Evolutionary conservation across 305 asterid species (phyloP), one percentile per base, ranked within the genome.

Genomic region (Fraxinus sp.): DNA sequence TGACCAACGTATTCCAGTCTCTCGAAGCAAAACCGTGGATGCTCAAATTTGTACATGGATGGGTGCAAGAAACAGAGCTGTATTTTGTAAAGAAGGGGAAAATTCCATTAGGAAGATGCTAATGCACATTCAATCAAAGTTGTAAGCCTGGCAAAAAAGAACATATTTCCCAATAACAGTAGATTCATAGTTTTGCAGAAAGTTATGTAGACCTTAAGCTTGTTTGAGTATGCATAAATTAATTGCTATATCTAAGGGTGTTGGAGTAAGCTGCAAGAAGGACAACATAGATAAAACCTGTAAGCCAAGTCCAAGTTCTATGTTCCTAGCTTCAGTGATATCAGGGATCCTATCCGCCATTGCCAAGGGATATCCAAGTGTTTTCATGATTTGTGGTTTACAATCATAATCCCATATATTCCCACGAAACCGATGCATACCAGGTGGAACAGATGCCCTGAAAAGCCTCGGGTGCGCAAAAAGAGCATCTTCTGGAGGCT

Each of bases 371-470:
- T 95, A 95, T 37, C 98, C 97, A 13, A 97, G 92, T 55, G 91
- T 86, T 83, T 71, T 87, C 97, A 97, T 93, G 84, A 93, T 98
- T 81, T 92, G 92, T 80, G 97, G 97, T 68, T 91, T 89, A 86
- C 96, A 70, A 36, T 93, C 98, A 82, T 91, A 95, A 85, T 95
- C 97, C 98, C 98, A 97, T 84, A 97, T 91, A 83, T 93, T 97
- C 79, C 98, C 98, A 80, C 98, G 95, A 81, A 97, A 97, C 16
- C 98, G 88, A 90, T 97, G 99, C 98, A 97, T 95, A 18, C 99
- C 99, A 62, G 99, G 99, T 80, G 99, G 99, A 82, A 95, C 99
- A 78, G 98, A 97, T 39, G 99, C 99, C 87, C 99, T 87, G 83
- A 95, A 97, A 83, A 97, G 93, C 86, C 99, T 89, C 0, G 99